Evolutionary conservation across 2,329 filamentous ascomycete genomes (phyloP), one percentile per base, ranked within the genome.

Genomic region (Claviceps humidiphila): DNA sequence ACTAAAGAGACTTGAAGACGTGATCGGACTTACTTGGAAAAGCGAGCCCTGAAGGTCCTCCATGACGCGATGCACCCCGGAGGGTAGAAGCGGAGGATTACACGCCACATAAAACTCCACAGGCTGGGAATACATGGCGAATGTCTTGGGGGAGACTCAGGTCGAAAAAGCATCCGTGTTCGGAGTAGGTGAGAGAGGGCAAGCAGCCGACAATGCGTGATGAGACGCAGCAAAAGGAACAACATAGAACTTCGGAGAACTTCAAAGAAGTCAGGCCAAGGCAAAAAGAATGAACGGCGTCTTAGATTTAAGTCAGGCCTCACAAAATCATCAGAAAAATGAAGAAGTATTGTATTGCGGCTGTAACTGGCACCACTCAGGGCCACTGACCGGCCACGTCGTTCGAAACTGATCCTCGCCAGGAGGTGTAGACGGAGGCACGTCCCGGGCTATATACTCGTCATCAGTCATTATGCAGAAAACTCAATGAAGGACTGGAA

Each of bases 81-180:
- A 43, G 0, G 63, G 60, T 1, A 61, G 52, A n/a, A 68, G 51
- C 0, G 66, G 66, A 5, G 67, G 67, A 51, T 68, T 67, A 43
- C 61, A 65, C 5, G 61, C 55, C 4, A 67, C 51, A 56, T 67
- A 68, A 22, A 67, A 69, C 42, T 70, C 67, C 4, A 56, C 53
- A 2, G 2, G 6, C 4, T 7, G 0, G 1, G 9, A 1, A 4
- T 14, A 16, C 38, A 41, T 41, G 16, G 4, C 42, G 16, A 34
- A 40, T 30, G 14, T 14, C 14, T 8, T 34, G 24, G 11, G 30
- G 9, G 30, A 11, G 9, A 34, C 9, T 34, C 30, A 34, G 9
- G 30, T 11, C 9, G 30, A 34, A 34, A 34, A 34, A 34, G 30
- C 8, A 34, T 34, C 30, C 8, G 20, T 14, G 20, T 14, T 46